Evolutionary conservation across 345 rosid genomes (phyloP).

Genomic region (Lepidium sativum): DNA sequence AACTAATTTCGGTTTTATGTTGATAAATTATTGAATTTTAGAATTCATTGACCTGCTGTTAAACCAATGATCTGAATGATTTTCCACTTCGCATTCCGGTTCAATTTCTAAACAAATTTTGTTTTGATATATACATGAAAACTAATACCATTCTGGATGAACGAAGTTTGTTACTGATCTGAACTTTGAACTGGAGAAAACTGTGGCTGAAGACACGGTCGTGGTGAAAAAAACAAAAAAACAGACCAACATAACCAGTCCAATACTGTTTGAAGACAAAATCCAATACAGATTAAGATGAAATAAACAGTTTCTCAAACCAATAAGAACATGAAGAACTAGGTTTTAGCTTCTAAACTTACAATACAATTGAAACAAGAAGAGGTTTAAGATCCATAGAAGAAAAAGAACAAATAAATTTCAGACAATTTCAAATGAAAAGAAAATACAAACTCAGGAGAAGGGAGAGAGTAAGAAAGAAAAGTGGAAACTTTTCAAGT

Average conservation of each 20-base stretch:
- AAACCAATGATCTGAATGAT: neutral
- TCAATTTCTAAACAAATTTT: neutral
- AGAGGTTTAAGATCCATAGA: neutral
- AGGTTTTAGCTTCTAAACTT: neutral
- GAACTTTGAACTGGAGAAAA: neutral
- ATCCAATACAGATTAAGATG: neutral
- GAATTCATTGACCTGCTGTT: neutral
- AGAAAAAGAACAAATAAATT: slow-evolving; percentile 15
- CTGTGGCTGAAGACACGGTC: neutral
- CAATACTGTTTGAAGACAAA: neutral
- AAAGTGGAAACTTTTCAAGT: neutral
- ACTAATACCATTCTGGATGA: neutral
- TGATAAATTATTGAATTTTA: neutral
- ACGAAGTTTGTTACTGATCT: neutral
- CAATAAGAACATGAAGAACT: slow-evolving; percentile 1
- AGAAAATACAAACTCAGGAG: slow-evolving; percentile 10
- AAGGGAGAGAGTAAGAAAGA: neutral
- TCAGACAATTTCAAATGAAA: slow-evolving; percentile 3
- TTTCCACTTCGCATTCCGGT: neutral
- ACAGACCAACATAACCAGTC: neutral
- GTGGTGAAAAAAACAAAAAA: neutral
- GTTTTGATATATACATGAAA: neutral
- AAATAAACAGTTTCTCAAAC: neutral
- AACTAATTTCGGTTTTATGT: no score
- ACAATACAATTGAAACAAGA: slow-evolving; percentile 3